These are phyloP conservation scores for Suillus luteus DNA, from an alignment of 768 basidiomycete genomes.

Conservation along the genomic window DNA sequence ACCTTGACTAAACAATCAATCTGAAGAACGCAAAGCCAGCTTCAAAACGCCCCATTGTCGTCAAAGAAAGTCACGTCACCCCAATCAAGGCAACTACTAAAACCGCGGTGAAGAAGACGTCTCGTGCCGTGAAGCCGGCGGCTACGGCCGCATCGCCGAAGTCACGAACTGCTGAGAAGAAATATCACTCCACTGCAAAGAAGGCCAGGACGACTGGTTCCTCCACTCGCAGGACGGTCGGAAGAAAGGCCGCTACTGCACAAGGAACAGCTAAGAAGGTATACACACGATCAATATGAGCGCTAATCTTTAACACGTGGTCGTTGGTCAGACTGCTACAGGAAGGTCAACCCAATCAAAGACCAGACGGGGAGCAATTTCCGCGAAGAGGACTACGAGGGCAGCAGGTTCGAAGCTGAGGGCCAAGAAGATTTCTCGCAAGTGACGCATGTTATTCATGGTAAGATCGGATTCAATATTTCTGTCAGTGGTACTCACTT, in stretches of 20 bases:
- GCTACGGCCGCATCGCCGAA: constrained; percentile 8
- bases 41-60: background rate
- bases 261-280: constrained; percentile 17
- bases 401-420: constrained; percentile 4
- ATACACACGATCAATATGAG: background rate
- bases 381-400: constrained; percentile 5
- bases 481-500: constrained; percentile 2
- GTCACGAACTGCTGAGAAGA: constrained; percentile 15
- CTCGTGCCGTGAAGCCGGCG: constrained; percentile 2
- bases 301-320: constrained; percentile 1
- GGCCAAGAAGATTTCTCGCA: constrained; percentile 2
- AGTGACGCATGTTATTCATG: constrained; percentile 10
- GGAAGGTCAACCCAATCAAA: background rate
- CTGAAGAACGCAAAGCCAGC: constrained; percentile 20
- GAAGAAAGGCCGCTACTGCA: constrained; percentile 12
- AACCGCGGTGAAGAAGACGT: constrained; percentile 10
- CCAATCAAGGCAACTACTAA: constrained; percentile 6
- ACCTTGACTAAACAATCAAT: background rate
- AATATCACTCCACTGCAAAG: constrained; percentile 30
- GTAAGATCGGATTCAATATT: constrained; percentile 6
- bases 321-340: constrained; percentile 1
- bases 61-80: constrained; percentile 1
- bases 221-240: constrained; percentile 15
- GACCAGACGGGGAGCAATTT: background rate
- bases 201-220: constrained; percentile 20